A percentile compares a stretch with the other conserved stretches of the same genome.
Evolutionary conservation across 164 flowering plant genomes (phyloP).

Genomic region (Vitis labrusca): DNA sequence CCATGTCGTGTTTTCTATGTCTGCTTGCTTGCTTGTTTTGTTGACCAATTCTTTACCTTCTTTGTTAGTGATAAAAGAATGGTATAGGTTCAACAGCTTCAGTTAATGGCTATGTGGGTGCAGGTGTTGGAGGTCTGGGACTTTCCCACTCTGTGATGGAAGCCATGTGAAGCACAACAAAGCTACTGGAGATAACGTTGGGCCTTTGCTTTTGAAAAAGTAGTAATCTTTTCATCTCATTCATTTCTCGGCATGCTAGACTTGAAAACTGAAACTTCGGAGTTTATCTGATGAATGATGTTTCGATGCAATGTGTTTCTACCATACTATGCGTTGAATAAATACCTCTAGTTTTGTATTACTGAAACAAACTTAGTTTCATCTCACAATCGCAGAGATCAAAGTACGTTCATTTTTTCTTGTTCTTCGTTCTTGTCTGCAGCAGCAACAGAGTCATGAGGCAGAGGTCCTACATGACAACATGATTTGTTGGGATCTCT

Average conservation of each 20-base stretch:
- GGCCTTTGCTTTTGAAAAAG: constrained; percentile 87
- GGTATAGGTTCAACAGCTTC: neutral
- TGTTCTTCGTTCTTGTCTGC: neutral
- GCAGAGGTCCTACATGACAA: no score
- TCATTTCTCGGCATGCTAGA: neutral
- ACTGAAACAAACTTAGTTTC: neutral
- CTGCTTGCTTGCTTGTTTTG: no score
- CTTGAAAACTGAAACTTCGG: neutral
- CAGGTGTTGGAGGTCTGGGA: constrained; percentile 96
- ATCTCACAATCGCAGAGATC: neutral
- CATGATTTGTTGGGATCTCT: no score
- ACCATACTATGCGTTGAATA: neutral
- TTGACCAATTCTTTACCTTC: no score
- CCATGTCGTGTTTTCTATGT: no score
- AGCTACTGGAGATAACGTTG: constrained; percentile 91
- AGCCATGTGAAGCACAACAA: constrained; percentile 93
- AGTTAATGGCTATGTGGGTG: constrained; percentile 7
- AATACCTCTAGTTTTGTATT: neutral
- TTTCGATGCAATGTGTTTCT: neutral
- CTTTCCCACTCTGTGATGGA: constrained; percentile 93
- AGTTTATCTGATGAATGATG: neutral
- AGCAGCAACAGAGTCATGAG: no score
- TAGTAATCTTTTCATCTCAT: constrained; percentile 16
- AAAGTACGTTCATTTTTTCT: neutral
- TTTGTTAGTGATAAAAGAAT: no score